Evolutionary conservation across 1,284 basidiomycete genomes (phyloP), one percentile per base, ranked within the genome.

Genomic region (Sanghuangporus baumii): DNA sequence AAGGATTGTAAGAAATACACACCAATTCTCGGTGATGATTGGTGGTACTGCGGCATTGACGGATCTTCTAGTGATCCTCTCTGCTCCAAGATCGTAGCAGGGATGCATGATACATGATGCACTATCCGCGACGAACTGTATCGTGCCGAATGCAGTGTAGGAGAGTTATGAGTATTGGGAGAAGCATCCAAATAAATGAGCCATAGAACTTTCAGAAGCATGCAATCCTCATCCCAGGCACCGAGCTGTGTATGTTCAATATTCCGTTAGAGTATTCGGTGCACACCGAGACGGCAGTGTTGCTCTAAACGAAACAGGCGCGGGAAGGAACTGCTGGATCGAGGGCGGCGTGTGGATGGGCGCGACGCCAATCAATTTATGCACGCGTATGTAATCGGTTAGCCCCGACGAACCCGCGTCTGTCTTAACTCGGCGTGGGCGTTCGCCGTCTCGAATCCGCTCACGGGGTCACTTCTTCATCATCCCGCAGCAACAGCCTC

Each of bases 341-440:
- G 31, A 36, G 18, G 4, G 34, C 52, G 52, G 34, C 52, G 52
- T 26, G 34, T 54, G 51, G 50, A 31, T 54, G 51, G 51, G 31
- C 52, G 52, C 52, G 52, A 37, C 52, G 52, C 52, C 26, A 54
- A 54, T 54, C 52, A 54, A n/a, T 54, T 9, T 14, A 54, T 4
- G 26, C 26, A 31, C 26, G 26, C 26, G 48, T 51, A 26, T 23
- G 26, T 51, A 51, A 46, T 46, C 48, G 20, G 20, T n/a, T 23
- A 51, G n/a, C 12, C n/a, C 47, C 47, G 47, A 48, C n/a, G 40
- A 12, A n/a, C n/a, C 47, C 20, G n/a, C 31, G 34, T 54, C 52
- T 54, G 52, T 54, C 52, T 54, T 36, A 54, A 54, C 31, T 54
- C 31, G 52, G 52, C 52, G 52, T 54, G 50, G 20, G 31, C 50